Percentiles rank a stretch among this genome's conserved stretches.
Evolutionary conservation across 352 stramenopile species (phyloP).

Genomic region (Globisporangium mamillatum): DNA sequence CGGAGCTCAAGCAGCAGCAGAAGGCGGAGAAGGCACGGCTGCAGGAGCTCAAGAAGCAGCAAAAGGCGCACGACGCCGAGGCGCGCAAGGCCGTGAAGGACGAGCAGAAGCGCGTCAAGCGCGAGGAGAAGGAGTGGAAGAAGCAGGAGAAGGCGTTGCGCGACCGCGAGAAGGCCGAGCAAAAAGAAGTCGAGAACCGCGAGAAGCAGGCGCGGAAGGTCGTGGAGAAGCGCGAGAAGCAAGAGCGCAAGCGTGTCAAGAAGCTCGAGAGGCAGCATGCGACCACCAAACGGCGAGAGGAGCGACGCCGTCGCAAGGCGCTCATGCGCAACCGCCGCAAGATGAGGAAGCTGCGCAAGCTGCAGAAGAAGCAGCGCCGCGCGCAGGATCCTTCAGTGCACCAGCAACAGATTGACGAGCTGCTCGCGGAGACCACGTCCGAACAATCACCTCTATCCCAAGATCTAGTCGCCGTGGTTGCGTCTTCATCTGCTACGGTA

Average conservation of each 20-base stretch:
- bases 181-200: conserved; percentile 12
- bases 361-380: conserved; percentile 15
- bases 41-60: conserved; percentile 19
- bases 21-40: conserved; percentile 19
- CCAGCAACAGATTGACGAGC: conserved; percentile 7
- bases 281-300: conserved; percentile 14
- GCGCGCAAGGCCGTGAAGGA: conserved; percentile 10
- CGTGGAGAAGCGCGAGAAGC: conserved; percentile 10
- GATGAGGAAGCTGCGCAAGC: conserved; percentile 14
- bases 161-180: conserved; percentile 18
- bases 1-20: conserved; percentile 14
- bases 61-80: conserved; percentile 16
- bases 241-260: conserved; percentile 20
- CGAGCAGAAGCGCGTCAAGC: conserved; percentile 14
- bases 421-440: conserved; percentile 5
- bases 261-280: conserved; percentile 27
- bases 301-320: conserved; percentile 8
- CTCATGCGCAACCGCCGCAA: conserved; percentile 14
- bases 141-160: conserved; percentile 22
- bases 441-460: conserved; percentile 3
- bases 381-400: conserved; percentile 1
- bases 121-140: conserved; percentile 15
- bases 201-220: conserved; percentile 17
- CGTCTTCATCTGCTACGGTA: not conserved
- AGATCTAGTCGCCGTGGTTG: not conserved